phyloP scores from a whole-genome alignment of 2,329 filamentous ascomycete species.

The Keithomyces neogunnii region DNA sequence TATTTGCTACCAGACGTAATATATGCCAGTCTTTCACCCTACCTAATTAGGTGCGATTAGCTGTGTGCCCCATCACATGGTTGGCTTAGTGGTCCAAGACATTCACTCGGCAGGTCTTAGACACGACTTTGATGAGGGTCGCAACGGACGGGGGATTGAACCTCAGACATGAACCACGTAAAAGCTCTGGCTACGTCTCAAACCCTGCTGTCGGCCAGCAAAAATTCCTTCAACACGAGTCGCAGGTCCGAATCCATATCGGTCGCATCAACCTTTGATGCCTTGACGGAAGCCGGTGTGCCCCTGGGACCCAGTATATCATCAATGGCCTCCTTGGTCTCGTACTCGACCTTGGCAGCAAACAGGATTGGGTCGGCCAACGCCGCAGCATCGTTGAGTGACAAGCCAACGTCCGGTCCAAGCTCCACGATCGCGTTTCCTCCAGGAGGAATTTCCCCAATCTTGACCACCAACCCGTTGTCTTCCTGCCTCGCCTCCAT shows the following conservation, averaged over 20 bases:
- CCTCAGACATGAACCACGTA: too few relatives aligned
- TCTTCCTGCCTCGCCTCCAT: not conserved
- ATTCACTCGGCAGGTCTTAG: too few relatives aligned
- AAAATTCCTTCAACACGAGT: slow-evolving; percentile 11
- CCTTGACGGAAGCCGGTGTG: slow-evolving; percentile 6
- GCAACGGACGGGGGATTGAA: too few relatives aligned
- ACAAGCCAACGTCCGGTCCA: slow-evolving; percentile 8
- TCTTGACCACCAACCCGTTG: slow-evolving; percentile 2
- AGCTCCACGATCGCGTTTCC: slow-evolving; percentile 6
- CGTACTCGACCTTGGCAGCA: slow-evolving; percentile 10
- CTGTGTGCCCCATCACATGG: too few relatives aligned
- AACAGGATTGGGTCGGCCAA: slow-evolving; percentile 11
- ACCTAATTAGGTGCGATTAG: too few relatives aligned
- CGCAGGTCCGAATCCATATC: slow-evolving; percentile 14
- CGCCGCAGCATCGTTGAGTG: slow-evolving; percentile 8
- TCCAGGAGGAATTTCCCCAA: slow-evolving; percentile 8
- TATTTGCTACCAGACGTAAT: too few relatives aligned
- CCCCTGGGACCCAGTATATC: slow-evolving; percentile 5
- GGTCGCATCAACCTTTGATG: slow-evolving; percentile 10
- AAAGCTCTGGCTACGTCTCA: not conserved
- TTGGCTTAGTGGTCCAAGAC: too few relatives aligned
- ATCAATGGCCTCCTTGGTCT: slow-evolving; percentile 12
- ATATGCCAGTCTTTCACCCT: too few relatives aligned
- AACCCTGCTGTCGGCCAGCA: slow-evolving; percentile 9
- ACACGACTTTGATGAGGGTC: too few relatives aligned